These are phyloP conservation scores for Ceratocystis smalleyi DNA, from an alignment of 2,329 filamentous ascomycete species.

Conservation along the genomic window DNA sequence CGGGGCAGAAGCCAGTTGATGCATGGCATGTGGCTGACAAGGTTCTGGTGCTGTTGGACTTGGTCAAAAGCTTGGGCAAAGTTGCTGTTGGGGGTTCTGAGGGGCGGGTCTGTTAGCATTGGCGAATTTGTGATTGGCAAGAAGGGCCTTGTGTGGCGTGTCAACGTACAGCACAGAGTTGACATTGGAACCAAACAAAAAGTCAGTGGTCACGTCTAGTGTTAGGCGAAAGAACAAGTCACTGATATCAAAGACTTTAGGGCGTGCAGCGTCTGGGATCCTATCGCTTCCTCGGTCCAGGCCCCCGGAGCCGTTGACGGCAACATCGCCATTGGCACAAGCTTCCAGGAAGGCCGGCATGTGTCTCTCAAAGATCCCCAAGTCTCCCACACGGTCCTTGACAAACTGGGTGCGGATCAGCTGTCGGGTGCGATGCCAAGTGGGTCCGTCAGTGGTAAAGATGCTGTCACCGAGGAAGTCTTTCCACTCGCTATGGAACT, in stretches of 20 bases:
- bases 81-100: conserved; percentile 41
- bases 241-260: conserved; percentile 42
- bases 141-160: background rate
- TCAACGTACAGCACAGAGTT: conserved; percentile 11
- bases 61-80: conserved; percentile 75
- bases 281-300: conserved; percentile 37
- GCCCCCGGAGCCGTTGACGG: conserved; percentile 50
- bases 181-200: conserved; percentile 48
- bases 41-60: conserved; percentile 58
- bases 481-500: conserved; percentile 60
- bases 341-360: conserved; percentile 26
- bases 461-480: conserved; percentile 62
- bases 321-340: conserved; percentile 32
- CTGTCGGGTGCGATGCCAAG: conserved; percentile 68
- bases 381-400: conserved; percentile 66
- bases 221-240: conserved; percentile 75
- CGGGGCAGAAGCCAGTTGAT: conserved; percentile 49
- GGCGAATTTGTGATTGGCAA: conserved; percentile 1
- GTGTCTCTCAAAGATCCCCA: conserved; percentile 68
- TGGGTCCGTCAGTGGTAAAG: conserved; percentile 62
- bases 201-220: conserved; percentile 73
- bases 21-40: conserved; percentile 49
- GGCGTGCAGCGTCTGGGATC: conserved; percentile 24
- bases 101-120: background rate
- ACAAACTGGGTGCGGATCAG: conserved; percentile 77